Percentiles rank a stretch among this genome's conserved stretches.
Evolutionary conservation across 176 grass and related monocot genomes (phyloP).

Genomic region (Carex pumila): DNA sequence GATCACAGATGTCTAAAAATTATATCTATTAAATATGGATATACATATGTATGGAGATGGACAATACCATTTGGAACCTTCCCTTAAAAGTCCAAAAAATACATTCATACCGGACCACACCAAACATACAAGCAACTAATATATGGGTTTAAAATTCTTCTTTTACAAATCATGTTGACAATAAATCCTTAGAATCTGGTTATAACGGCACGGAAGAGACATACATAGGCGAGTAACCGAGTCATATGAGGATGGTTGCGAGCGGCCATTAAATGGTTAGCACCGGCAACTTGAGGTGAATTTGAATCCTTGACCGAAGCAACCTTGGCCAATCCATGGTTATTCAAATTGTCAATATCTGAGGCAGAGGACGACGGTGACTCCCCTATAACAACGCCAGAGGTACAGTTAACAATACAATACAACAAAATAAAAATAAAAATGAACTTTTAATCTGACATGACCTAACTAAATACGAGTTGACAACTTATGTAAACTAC

Average conservation of each 20-base stretch:
- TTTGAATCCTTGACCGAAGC: constrained; percentile 70
- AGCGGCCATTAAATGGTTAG: constrained; percentile 58
- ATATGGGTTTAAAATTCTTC: constrained; percentile 21
- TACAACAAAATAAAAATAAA: background rate
- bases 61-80: constrained; percentile 6
- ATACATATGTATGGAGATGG: background rate
- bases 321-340: constrained; percentile 56
- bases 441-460: constrained; percentile 5
- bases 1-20: background rate
- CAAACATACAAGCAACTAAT: background rate
- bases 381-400: constrained; percentile 59
- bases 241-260: constrained; percentile 74
- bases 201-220: constrained; percentile 25
- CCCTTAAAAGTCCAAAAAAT: background rate
- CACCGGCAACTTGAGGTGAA: constrained; percentile 68
- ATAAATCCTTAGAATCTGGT: constrained; percentile 7
- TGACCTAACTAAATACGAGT: background rate
- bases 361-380: constrained; percentile 99
- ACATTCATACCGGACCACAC: background rate
- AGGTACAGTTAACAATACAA: background rate
- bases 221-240: constrained; percentile 80
- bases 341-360: constrained; percentile 96
- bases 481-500: background rate
- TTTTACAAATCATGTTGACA: background rate
- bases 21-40: constrained; percentile 13